Evolutionary conservation across 306 rosid species (phyloP).

Genomic region (Dicorynia guianensis): DNA sequence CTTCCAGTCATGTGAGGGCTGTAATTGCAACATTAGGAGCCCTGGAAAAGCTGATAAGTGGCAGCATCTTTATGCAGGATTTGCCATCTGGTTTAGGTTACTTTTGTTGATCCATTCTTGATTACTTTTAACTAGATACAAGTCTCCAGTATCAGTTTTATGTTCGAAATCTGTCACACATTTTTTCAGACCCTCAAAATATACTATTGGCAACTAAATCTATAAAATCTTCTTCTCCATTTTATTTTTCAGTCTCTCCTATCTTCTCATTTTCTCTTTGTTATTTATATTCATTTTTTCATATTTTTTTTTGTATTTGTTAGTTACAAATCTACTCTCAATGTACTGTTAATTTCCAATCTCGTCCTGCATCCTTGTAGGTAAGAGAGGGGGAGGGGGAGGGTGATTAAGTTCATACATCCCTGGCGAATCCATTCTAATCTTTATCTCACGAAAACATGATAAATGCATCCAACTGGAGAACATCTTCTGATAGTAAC

Average conservation of each 20-base stretch:
- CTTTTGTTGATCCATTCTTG: constrained; percentile 27
- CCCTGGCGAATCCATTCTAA: background rate
- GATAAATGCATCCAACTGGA: background rate
- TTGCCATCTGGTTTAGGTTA: constrained; percentile 84
- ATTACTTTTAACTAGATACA: constrained; percentile 20
- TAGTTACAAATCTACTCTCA: background rate
- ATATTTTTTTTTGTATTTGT: background rate
- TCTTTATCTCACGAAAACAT: constrained; percentile 7
- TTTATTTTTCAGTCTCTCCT: background rate
- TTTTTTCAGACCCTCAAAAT: constrained; percentile 38
- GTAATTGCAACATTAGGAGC: constrained; percentile 84
- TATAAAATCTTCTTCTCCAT: background rate
- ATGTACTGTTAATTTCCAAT: background rate
- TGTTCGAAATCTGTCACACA: background rate
- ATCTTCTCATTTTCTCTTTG: background rate
- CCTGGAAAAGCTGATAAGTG: constrained; percentile 70
- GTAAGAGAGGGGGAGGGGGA: background rate
- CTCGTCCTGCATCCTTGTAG: background rate
- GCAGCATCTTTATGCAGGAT: constrained; percentile 88
- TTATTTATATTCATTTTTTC: background rate
- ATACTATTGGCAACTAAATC: constrained; percentile 2
- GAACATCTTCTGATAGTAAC: too few species aligned
- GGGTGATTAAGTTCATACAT: background rate
- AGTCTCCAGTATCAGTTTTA: background rate
- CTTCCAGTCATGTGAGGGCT: constrained; percentile 78